phyloP scores from a whole-genome alignment of 768 basidiomycete genomes.

The Zangia roseola region DNA sequence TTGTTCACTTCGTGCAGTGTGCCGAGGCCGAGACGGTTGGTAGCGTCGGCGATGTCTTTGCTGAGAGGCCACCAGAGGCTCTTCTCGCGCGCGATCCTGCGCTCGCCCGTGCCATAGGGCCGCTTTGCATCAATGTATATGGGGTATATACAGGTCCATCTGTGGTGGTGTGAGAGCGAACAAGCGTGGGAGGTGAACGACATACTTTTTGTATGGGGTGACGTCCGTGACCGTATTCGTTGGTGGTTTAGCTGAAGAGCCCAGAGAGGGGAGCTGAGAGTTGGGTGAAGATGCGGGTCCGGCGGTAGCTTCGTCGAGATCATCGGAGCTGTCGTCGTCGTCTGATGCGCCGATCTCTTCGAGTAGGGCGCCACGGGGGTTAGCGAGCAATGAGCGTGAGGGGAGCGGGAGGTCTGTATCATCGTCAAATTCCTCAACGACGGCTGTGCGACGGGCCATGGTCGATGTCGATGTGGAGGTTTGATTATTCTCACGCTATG shows the following conservation, averaged over 20 bases:
- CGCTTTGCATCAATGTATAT: conserved; percentile 96
- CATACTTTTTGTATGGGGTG: conserved; percentile 82
- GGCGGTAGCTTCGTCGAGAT: conserved; percentile 35
- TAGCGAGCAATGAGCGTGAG: conserved; percentile 58
- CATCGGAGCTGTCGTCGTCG: conserved; percentile 43
- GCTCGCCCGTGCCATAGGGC: conserved; percentile 77
- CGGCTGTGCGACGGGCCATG: conserved; percentile 72
- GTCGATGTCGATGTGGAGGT: conserved; percentile 11
- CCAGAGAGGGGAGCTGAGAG: conserved; percentile 24
- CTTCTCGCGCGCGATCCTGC: conserved; percentile 76
- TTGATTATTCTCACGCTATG: conserved; percentile 30
- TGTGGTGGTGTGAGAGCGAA: conserved; percentile 31
- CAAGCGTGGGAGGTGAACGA: conserved; percentile 11
- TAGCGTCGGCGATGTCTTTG: conserved; percentile 88
- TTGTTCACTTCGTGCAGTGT: conserved; percentile 89
- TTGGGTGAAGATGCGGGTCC: conserved; percentile 56
- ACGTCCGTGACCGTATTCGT: conserved; percentile 60
- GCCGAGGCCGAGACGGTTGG: conserved; percentile 70
- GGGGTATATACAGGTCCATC: conserved; percentile 96
- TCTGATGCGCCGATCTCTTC: conserved; percentile 64
- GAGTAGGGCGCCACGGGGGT: conserved; percentile 71
- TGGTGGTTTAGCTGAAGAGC: conserved; percentile 23
- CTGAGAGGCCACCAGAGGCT: conserved; percentile 94
- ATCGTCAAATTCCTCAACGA: conserved; percentile 87
- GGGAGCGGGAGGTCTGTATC: conserved; percentile 90